Evolutionary conservation across 2,329 filamentous ascomycete species (phyloP).

Genomic region (Bertia moriformis): DNA sequence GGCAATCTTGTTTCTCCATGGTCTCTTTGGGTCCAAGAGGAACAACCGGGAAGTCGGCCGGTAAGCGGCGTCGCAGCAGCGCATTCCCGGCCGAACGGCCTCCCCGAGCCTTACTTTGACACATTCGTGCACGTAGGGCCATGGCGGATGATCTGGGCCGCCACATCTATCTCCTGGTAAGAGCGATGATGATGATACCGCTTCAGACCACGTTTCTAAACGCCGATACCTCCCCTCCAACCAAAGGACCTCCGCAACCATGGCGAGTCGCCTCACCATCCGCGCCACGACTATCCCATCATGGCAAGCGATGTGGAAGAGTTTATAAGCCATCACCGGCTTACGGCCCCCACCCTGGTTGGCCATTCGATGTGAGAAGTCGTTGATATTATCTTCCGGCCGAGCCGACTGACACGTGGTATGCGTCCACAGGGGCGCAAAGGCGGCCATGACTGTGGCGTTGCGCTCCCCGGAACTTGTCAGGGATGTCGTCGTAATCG

Average conservation of each 20-base stretch:
- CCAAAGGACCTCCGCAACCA: constrained; percentile 89
- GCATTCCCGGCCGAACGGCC: not conserved
- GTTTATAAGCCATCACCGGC: constrained; percentile 59
- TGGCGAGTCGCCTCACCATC: constrained; percentile 70
- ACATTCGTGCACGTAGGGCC: constrained; percentile 36
- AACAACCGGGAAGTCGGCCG: constrained; percentile 92
- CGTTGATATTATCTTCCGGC: not conserved
- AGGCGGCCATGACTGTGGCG: constrained; percentile 78
- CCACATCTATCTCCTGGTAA: constrained; percentile 67
- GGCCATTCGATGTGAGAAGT: constrained; percentile 73
- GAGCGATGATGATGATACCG: too few species aligned
- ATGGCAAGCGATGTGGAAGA: constrained; percentile 73
- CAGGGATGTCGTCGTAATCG: constrained; percentile 63
- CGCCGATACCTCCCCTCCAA: constrained; percentile 4
- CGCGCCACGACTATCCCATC: constrained; percentile 61
- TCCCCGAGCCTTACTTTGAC: constrained; percentile 5
- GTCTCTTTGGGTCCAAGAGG: constrained; percentile 86
- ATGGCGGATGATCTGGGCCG: constrained; percentile 69
- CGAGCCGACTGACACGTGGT: not conserved
- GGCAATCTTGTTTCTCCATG: constrained; percentile 80
- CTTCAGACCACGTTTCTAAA: constrained; percentile 4
- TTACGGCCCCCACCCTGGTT: constrained; percentile 64
- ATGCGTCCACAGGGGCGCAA: constrained; percentile 62
- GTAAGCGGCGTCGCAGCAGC: constrained; percentile 52
- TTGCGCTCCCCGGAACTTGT: constrained; percentile 55